Percentiles rank a stretch among this genome's conserved stretches.
phyloP scores from a whole-genome alignment of 1,284 basidiomycete species.

The Inonotus hispidus region DNA sequence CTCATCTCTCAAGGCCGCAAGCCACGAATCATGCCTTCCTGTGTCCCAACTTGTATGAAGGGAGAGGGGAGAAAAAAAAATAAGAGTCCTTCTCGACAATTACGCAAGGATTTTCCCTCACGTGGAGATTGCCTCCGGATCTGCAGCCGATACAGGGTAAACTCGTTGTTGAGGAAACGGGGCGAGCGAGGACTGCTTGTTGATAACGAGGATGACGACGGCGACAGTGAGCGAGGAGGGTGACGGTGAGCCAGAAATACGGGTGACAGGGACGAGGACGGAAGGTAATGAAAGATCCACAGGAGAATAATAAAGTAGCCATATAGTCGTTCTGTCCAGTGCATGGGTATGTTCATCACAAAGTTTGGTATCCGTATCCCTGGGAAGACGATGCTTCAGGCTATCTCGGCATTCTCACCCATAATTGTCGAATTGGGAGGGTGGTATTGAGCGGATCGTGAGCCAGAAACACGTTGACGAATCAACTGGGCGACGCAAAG shows the following conservation, averaged over 20 bases:
- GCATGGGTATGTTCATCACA: too few species aligned
- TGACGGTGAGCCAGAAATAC: background rate
- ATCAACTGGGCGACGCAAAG: too few species aligned
- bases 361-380: too few species aligned
- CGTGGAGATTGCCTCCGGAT: background rate
- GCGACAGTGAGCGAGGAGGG: background rate
- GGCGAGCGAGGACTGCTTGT: too few species aligned
- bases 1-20: background rate
- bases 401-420: too few species aligned
- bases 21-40: too few species aligned
- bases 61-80: background rate
- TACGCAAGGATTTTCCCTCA: background rate
- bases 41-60: too few species aligned
- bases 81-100: background rate
- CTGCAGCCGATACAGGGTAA: background rate
- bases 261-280: background rate
- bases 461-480: too few species aligned
- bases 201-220: background rate
- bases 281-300: background rate
- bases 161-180: background rate
- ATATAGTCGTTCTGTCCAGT: background rate
- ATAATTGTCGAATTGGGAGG: too few species aligned
- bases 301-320: background rate
- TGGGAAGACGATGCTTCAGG: too few species aligned
- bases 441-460: too few species aligned